Conservation (phyloP, 495 filamentous ascomycete genomes). For the Penicillium macrosclerotiorum region DNA sequence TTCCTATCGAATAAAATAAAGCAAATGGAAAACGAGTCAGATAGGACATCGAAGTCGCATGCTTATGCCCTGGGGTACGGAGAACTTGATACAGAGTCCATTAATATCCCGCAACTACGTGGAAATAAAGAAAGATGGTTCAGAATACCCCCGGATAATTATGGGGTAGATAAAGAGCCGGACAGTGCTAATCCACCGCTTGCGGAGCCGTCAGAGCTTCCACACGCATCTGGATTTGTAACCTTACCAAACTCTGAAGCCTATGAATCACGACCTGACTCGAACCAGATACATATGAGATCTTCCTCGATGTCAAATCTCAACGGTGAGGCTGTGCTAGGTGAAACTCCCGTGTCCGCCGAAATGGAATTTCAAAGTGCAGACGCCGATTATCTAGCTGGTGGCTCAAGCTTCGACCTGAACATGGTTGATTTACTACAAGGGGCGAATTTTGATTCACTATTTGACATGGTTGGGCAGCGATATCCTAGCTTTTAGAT, state of each 20-base stretch:
- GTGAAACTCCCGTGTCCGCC: constrained; percentile 4
- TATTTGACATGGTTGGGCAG: constrained; percentile 40
- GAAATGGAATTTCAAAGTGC: constrained; percentile 13
- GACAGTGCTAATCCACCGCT: not conserved
- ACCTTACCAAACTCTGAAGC: too few species aligned
- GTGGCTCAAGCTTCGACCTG: constrained; percentile 32
- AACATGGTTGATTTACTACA: constrained; percentile 42
- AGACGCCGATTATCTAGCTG: constrained; percentile 4
- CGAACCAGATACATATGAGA: not conserved
- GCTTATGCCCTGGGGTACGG: constrained; percentile 9
- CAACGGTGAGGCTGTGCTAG: not conserved
- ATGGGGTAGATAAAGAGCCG: too few species aligned
- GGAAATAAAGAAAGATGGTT: not conserved
- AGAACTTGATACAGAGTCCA: not conserved
- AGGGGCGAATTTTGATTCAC: constrained; percentile 34
- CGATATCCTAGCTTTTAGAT: constrained; percentile 35
- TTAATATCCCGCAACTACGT: not conserved
- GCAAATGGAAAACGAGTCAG: constrained; percentile 7
- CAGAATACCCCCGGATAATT: too few species aligned
- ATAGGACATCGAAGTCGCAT: constrained; percentile 3
- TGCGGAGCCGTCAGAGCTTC: too few species aligned
- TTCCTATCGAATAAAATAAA: constrained; percentile 28
- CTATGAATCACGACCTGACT: not conserved
- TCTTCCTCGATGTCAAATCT: not conserved
- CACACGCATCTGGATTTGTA: too few species aligned